phyloP scores from a whole-genome alignment of 2,329 filamentous ascomycete genomes.

The Thielaviopsis populi region DNA sequence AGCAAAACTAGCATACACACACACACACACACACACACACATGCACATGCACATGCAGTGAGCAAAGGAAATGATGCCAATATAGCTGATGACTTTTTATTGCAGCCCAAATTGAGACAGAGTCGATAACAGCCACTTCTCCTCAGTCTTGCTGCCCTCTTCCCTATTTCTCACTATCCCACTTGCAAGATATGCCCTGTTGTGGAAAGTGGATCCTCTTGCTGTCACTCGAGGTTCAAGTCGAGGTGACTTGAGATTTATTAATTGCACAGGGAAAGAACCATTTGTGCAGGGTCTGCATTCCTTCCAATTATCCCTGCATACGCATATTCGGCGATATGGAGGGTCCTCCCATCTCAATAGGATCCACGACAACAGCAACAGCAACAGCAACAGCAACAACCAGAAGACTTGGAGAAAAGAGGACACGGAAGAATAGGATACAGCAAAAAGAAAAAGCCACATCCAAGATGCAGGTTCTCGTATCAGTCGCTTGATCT shows the following conservation, averaged over 20 bases:
- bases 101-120: not conserved
- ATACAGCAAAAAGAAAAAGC: not conserved
- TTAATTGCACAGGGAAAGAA: not conserved
- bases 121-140: not conserved
- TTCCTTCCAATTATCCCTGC: not conserved
- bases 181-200: constrained; percentile 1
- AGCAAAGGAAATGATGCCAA: not conserved
- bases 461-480: not conserved
- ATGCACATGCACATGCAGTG: not conserved
- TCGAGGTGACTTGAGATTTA: not conserved
- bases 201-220: constrained; percentile 6
- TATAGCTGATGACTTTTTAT: not conserved
- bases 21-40: not conserved
- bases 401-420: too few species aligned
- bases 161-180: too few species aligned
- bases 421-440: too few species aligned
- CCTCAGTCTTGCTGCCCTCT: not conserved
- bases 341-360: not conserved
- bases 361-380: not conserved
- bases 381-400: too few species aligned
- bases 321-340: not conserved
- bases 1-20: too few species aligned
- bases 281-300: not conserved
- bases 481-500: not conserved
- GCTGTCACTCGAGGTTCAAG: not conserved